Evolutionary conservation across 2,329 filamentous ascomycete genomes (phyloP), one percentile per base, ranked within the genome.

Genomic region (Beauveria scarabaeidicola): DNA sequence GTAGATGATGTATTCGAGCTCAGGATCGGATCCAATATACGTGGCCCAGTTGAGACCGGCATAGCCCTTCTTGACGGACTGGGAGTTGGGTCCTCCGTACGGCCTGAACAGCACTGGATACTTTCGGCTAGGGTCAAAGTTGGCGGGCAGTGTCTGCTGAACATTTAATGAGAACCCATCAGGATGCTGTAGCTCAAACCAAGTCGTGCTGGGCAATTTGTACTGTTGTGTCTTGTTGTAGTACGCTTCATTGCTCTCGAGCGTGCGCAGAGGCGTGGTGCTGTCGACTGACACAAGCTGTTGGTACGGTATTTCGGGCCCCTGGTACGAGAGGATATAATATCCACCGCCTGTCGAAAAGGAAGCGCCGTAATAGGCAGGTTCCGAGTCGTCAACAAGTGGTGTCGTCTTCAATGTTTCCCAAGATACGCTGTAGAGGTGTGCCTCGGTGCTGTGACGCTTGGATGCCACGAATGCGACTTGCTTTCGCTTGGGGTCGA

Each of bases 221-320:
- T 87, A 88, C 25, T 78, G 73, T 13, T 82, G 72, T 1, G 89
- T 76, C n/a, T 73, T 78, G 25, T 76, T 69, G 66, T 81, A 78
- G 2, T 87, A 75, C 0, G 68, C 75, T n/a, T 78, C 77, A 68
- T 89, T 89, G 66, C 81, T 79, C 10, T 81, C 80, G 9, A 89
- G 75, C 0, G 79, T 82, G 6, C 81, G 79, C 9, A 88, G 69
- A 0, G 84, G 79, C 38, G 73, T 77, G 8, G 66, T 80, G 21
- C 78, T 77, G 67, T 85, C 81, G 62, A 79, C 68, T 0, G 80
- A 73, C 71, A 87, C 87, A 1, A 89, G 76, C 63, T 87, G 83
- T 66, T 89, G 85, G 70, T 87, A 88, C 0, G 86, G 86, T 0
- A 89, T 81, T 58, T 88, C 81, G 0, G 86, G 86, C 0, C 86